These are phyloP conservation scores for Teratosphaeria viscida DNA, from an alignment of 2,329 filamentous ascomycete genomes.

Conservation along the genomic window DNA sequence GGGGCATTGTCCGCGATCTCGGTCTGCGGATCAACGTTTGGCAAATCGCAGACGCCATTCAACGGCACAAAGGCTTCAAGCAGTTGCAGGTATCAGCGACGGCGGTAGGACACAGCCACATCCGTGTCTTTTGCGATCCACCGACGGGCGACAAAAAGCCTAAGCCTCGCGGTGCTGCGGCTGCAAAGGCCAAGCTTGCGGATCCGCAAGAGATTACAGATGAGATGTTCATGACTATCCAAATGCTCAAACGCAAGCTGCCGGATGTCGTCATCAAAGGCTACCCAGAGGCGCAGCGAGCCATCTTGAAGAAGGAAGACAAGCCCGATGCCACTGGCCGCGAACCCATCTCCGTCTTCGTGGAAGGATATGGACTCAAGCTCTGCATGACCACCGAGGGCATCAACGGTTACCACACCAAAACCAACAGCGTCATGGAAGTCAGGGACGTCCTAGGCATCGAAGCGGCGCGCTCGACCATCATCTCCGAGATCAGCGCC, in stretches of 20 bases:
- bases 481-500: conserved; percentile 73
- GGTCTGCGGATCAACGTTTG: conserved; percentile 66
- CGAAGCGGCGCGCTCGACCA: conserved; percentile 82
- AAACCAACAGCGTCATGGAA: conserved; percentile 85
- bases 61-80: conserved; percentile 74
- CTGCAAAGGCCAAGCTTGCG: conserved; percentile 29
- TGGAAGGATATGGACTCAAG: conserved; percentile 87
- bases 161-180: conserved; percentile 17
- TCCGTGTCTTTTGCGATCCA: conserved; percentile 63
- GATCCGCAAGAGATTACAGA: conserved; percentile 36
- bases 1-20: conserved; percentile 64
- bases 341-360: conserved; percentile 49
- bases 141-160: conserved; percentile 31
- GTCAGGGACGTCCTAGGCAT: conserved; percentile 80
- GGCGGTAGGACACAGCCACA: conserved; percentile 27
- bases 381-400: conserved; percentile 90
- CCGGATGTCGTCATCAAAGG: conserved; percentile 81
- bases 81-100: conserved; percentile 24
- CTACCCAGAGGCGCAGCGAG: conserved; percentile 73
- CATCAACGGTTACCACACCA: conserved; percentile 64
- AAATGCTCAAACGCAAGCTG: conserved; percentile 71
- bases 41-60: conserved; percentile 69
- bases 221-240: conserved; percentile 66
- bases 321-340: conserved; percentile 53
- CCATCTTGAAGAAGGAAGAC: conserved; percentile 77